Conservation (phyloP, 768 basidiomycete species). For the Amyloporia xantha region DNA sequence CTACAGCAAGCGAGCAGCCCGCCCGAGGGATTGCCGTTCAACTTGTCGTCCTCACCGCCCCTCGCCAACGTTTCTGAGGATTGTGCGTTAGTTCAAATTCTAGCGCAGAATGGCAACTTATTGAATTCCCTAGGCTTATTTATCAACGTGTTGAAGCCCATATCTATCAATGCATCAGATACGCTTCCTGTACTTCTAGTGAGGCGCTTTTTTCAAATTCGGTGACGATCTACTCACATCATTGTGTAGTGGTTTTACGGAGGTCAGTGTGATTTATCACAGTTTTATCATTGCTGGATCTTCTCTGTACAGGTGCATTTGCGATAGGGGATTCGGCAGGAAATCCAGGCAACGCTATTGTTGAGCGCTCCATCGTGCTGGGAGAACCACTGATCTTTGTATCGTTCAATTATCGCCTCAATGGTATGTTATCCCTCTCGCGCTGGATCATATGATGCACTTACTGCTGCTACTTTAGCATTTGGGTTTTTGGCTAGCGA, state of each 20-base stretch:
- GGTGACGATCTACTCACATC: no score
- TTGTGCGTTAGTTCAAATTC: not conserved
- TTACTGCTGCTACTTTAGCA: slow-evolving; percentile 10
- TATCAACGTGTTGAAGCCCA: not conserved
- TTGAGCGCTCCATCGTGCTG: slow-evolving; percentile 32
- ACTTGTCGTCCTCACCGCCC: not conserved
- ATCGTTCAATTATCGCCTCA: slow-evolving; percentile 40
- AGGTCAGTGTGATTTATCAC: not conserved
- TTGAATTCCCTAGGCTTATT: not conserved
- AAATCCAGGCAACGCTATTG: not conserved
- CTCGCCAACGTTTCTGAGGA: not conserved
- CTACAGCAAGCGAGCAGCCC: not conserved
- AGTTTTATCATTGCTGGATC: not conserved
- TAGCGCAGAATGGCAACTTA: not conserved
- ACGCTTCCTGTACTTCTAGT: slow-evolving; percentile 1
- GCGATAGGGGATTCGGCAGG: not conserved
- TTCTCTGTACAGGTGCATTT: not conserved
- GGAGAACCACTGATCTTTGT: slow-evolving; percentile 43
- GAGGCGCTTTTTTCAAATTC: no score
- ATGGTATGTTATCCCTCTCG: no score
- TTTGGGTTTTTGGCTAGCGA: slow-evolving; percentile 34
- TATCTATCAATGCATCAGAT: not conserved
- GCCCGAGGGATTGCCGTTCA: not conserved
- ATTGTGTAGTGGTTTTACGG: slow-evolving; percentile 2
- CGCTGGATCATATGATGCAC: not conserved